phyloP scores from a whole-genome alignment of 371 early-diverging fungal species.

The Zopfochytrium polystomum region DNA sequence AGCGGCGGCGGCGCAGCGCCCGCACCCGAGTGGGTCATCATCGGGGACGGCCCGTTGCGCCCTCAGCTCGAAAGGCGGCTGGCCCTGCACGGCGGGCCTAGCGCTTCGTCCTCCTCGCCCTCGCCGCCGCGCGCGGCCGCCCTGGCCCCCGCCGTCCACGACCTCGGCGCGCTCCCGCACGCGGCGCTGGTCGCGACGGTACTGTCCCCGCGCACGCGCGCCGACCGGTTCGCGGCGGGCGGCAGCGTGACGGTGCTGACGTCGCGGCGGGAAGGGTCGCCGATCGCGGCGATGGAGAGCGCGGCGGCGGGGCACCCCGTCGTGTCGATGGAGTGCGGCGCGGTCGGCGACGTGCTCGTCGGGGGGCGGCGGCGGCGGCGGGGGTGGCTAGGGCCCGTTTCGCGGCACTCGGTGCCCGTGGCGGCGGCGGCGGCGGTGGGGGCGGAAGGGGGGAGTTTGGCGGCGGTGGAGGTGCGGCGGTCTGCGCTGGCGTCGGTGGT shows the following conservation, averaged over 20 bases:
- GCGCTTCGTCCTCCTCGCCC: slow-evolving; percentile 4
- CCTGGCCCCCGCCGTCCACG: background rate
- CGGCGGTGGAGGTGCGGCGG: background rate
- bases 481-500: slow-evolving; percentile 5
- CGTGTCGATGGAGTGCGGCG: slow-evolving; percentile 25
- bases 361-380: background rate
- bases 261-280: slow-evolving; percentile 25
- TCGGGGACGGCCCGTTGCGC: background rate
- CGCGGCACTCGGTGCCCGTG: background rate
- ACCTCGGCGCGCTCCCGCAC: slow-evolving; percentile 7
- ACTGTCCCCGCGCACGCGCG: background rate
- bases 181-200: background rate
- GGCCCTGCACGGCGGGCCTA: background rate
- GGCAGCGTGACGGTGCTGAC: no score
- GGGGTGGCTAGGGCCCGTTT: background rate
- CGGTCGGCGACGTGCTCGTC: slow-evolving; percentile 10
- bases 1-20: background rate
- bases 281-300: slow-evolving; percentile 23
- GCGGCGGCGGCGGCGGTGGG: background rate
- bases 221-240: slow-evolving; percentile 8
- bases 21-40: slow-evolving; percentile 4
- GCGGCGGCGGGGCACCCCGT: slow-evolving; percentile 21
- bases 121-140: background rate
- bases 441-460: background rate
- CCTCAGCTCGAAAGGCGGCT: background rate